Base-by-base conservation (phyloP, 208 protist genomes). In the Sergeia podlipaevii region DNA sequence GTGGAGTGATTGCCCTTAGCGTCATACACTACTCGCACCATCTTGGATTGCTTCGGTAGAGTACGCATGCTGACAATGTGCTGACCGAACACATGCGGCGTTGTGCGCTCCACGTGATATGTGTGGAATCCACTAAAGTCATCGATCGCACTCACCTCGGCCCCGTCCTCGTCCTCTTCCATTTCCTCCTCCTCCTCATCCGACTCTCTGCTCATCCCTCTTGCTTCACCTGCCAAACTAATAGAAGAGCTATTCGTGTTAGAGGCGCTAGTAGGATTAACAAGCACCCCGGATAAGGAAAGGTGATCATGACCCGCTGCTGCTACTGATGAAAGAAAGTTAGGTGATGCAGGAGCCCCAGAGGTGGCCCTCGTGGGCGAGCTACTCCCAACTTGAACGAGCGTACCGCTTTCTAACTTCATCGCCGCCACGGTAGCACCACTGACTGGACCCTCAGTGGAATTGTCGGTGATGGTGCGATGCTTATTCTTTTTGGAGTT, bases 1-100 rank as follows among this genome's bases (percentile, higher is more conserved):
- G 80, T 15, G 10, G 29, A 38, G 26, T 56, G 64, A 28, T 21
- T 43, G 8, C 70, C 63, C 32, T 64, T 65, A 15, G 21, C 33
- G 43, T 70, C 65, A 5, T 65, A 51, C 27, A 57, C 33, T 21
- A 80, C 37, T 15, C 59, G 53, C 4, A 79, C 58, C 13, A 81
- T 29, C 18, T 65, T 71, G 21, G 43, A 44, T 33, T 34, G 30
- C n/a, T 48, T 48, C n/a, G 38, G 60, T 10, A 81, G 34, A 13
- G 43, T 51, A 20, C 72, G 67, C 10, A 76, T 43, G 32, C 62
- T 41, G 13, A 34, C 41, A 6, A 76, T 37, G 8, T 43, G 45
- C 23, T 29, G 52, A 7, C 48, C 52, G 20, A 52, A 60, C 4
- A 54, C 34, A 23, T 77, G 64, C 11, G 41, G 33, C 23, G 68